Base-by-base conservation (phyloP, 108 stramenopile species). In the Phaeodactylum tricornutum region DNA sequence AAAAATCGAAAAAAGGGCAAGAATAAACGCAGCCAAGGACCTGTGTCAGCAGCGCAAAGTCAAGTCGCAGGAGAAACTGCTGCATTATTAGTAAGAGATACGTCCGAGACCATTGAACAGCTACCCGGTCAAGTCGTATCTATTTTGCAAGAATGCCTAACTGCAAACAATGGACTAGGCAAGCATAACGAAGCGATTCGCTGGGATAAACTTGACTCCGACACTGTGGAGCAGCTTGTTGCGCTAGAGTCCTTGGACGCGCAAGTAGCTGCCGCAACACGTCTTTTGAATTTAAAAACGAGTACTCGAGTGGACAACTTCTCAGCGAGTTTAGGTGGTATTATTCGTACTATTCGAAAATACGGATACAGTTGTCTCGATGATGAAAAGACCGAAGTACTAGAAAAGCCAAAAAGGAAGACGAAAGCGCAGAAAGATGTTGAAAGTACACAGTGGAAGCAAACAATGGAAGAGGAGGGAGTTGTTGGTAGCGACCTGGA, bases 171-270 rank as follows among this genome's bases (percentile, higher is more conserved):
- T 50, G 52, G 17, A 8, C 11, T 22, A 16, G 23, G 22, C 39
- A 24, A 38, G 40, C 25, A 24, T 27, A 62, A 64, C 7, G 79
- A 71, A 50, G 50, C 31, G 14, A 62, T 81, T 19, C 67, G 77
- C n/a, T 91, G 88, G 88, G 72, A 79, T 39, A 85, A 91, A 47
- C 72, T 93, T 36, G 92, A 93, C 45, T 87, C 79, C 5, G 79
- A 89, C 44, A 75, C 71, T 21, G 56, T 93, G 44, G 85, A 88
- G 40, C 78, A 81, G 33, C 53, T 93, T 6, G 24, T 64, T 20
- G 47, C 63, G 4, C 67, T 89, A 40, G 72, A 75, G 12, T 27
- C 47, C 20, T 43, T 60, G 32, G 77, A 79, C 30, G 64, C 66
- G 40, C 72, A 79, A 47, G 23, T 67, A 16, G 74, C 78, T 20